Percentiles rank a stretch among this genome's conserved stretches.
Evolutionary conservation across 2,329 filamentous ascomycete genomes (phyloP).

Genomic region (Chrysoporthe puriensis): DNA sequence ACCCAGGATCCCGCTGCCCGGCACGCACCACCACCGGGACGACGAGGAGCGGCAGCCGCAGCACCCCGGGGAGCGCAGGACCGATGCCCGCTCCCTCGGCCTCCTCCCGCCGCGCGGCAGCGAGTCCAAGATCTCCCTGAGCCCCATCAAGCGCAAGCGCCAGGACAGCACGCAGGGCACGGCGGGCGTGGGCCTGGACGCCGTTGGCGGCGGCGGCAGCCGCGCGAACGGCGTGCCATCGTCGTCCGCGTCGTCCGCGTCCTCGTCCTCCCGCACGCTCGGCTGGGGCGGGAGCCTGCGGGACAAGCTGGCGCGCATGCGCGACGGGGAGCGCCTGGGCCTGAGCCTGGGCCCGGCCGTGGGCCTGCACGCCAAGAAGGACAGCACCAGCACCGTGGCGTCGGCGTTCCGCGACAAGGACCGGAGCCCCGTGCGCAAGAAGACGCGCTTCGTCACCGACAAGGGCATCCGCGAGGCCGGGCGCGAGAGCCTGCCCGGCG

Average conservation of each 20-base stretch:
- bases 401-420: conserved; percentile 31
- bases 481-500: conserved; percentile 63
- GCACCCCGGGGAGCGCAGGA: conserved; percentile 33
- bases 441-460: conserved; percentile 78
- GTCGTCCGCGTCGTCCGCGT: not conserved
- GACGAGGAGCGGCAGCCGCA: conserved; percentile 27
- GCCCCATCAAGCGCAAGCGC: conserved; percentile 65
- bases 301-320: conserved; percentile 64
- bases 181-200: conserved; percentile 28
- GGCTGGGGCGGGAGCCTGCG: conserved; percentile 63
- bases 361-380: conserved; percentile 24
- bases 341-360: conserved; percentile 40
- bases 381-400: conserved; percentile 35
- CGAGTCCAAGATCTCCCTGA: conserved; percentile 56
- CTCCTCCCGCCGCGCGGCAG: conserved; percentile 44
- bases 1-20: conserved; percentile 24
- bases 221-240: not conserved
- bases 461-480: conserved; percentile 79
- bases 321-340: conserved; percentile 57
- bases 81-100: conserved; percentile 51
- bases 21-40: conserved; percentile 24
- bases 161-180: conserved; percentile 51
- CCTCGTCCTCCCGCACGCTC: conserved; percentile 37
- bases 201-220: not conserved
- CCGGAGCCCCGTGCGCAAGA: conserved; percentile 63